phyloP scores from a whole-genome alignment of 768 basidiomycete species.

The Leccinum aurantiacum region DNA sequence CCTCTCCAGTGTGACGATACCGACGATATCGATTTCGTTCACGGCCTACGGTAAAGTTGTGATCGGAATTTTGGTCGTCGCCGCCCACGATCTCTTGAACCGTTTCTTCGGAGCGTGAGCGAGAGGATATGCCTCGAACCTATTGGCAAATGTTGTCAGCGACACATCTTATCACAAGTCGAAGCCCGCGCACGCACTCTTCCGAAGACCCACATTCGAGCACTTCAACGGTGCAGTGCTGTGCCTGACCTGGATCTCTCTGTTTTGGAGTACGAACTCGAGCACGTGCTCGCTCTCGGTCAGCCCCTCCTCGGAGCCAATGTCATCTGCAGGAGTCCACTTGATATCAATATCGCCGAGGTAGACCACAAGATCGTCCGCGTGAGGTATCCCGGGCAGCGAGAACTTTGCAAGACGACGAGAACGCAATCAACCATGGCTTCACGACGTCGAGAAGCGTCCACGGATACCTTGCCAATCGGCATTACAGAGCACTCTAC shows the following conservation, averaged over 20 bases:
- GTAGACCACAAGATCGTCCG: slow-evolving; percentile 52
- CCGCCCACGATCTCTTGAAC: no score
- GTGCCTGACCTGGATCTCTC: slow-evolving; percentile 53
- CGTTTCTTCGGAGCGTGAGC: no score
- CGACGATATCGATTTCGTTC: no score
- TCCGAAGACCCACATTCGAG: slow-evolving; percentile 65
- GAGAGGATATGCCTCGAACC: slow-evolving; percentile 68
- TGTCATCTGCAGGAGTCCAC: slow-evolving; percentile 51
- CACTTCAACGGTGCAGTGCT: slow-evolving; percentile 75
- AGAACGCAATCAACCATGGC: slow-evolving; percentile 61
- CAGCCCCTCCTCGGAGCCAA: slow-evolving; percentile 49
- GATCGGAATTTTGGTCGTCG: no score
- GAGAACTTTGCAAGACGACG: slow-evolving; percentile 72
- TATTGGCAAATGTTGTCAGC: neutral
- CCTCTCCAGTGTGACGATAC: no score
- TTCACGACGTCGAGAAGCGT: slow-evolving; percentile 59
- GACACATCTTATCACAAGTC: neutral
- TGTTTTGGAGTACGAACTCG: slow-evolving; percentile 54
- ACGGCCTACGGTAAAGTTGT: no score
- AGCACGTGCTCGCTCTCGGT: slow-evolving; percentile 55
- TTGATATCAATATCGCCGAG: slow-evolving; percentile 60
- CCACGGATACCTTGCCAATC: slow-evolving; percentile 77
- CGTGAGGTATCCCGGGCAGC: slow-evolving; percentile 63
- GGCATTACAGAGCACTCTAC: slow-evolving; percentile 75
- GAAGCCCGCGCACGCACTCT: slow-evolving; percentile 45